Base-by-base conservation (phyloP, 202 grass and related monocot species). In the Panicum hallii region DNA sequence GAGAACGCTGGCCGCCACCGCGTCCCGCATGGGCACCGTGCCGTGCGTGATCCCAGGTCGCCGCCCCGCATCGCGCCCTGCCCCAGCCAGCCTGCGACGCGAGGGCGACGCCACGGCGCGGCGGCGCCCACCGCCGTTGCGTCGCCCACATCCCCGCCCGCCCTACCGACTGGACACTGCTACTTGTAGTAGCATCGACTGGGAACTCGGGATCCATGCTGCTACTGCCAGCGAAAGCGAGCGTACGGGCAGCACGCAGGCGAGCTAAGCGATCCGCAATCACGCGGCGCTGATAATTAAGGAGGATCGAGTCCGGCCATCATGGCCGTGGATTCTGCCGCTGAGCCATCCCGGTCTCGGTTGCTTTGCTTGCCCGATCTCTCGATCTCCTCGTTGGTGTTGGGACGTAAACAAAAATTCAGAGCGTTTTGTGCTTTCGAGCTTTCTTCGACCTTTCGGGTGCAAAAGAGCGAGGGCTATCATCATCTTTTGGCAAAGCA, bases 221-320 rank as follows among this genome's bases (percentile, higher is more conserved):
- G 54, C 69, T 80, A 2, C 16, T 43, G 62, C 69, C 26, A 4
- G 45, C 15, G 69, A 79, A 84, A 87, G 84, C 68, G 41, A 84
- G 75, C 1, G 84, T 57, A 66, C 26, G 61, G 5, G 36, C 17
- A 15, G 84, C 23, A 10, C 23, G 12, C 26, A 20, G 70, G 50
- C 72, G 68, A 38, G 41, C 66, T n/a, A 65, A 42, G 54, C n/a
- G 52, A 69, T 53, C 41, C 6, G 48, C 84, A 87, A 84, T 84
- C 89, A 80, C 84, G n/a, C 64, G 89, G 63, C 62, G 70, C 70
- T 19, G 63, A 71, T 87, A 64, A 87, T 84, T 71, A 76, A 17
- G 68, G 49, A 1, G 19, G 61, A 52, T 73, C 46, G 26, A 63
- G 55, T 28, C 56, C 43, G 85, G 76, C 77, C 71, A 79, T 60